These are phyloP conservation scores for Salmacisia buchloeana DNA, from an alignment of 1,284 basidiomycete species.

Conservation along the genomic window DNA sequence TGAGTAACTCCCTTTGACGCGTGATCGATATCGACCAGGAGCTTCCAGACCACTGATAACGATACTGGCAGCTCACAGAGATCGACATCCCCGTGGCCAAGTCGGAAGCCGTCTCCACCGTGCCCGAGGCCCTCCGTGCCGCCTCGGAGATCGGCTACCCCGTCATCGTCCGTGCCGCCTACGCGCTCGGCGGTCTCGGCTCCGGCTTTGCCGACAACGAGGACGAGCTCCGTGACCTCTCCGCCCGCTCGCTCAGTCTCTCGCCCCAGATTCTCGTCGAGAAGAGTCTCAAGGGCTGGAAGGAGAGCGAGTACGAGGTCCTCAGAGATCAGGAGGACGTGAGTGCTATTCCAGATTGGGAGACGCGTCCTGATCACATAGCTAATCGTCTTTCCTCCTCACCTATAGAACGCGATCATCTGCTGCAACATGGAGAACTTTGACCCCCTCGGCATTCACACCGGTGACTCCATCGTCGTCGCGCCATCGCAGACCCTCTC, in stretches of 20 bases:
- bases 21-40: no score
- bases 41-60: neutral
- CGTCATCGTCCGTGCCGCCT: conserved; percentile 95
- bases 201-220: conserved; percentile 95
- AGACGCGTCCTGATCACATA: neutral
- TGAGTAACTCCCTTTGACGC: conserved; percentile 48
- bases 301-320: conserved; percentile 98
- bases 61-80: conserved; percentile 57
- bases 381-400: neutral
- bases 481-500: conserved; percentile 96
- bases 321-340: conserved; percentile 88
- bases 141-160: conserved; percentile 92
- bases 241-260: conserved; percentile 82
- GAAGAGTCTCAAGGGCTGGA: conserved; percentile 99
- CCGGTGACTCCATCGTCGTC: conserved; percentile 99
- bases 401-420: conserved; percentile 62
- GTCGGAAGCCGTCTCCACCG: conserved; percentile 94
- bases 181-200: conserved; percentile 95
- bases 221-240: conserved; percentile 88
- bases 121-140: conserved; percentile 83
- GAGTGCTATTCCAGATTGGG: conserved; percentile 48
- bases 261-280: conserved; percentile 96
- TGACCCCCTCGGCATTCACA: conserved; percentile 96
- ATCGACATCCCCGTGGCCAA: conserved; percentile 96
- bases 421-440: conserved; percentile 99